Percentiles rank a stretch among this genome's conserved stretches.
phyloP scores from a whole-genome alignment of 2,329 filamentous ascomycete genomes.

The Thermomyces lanuginosus region DNA sequence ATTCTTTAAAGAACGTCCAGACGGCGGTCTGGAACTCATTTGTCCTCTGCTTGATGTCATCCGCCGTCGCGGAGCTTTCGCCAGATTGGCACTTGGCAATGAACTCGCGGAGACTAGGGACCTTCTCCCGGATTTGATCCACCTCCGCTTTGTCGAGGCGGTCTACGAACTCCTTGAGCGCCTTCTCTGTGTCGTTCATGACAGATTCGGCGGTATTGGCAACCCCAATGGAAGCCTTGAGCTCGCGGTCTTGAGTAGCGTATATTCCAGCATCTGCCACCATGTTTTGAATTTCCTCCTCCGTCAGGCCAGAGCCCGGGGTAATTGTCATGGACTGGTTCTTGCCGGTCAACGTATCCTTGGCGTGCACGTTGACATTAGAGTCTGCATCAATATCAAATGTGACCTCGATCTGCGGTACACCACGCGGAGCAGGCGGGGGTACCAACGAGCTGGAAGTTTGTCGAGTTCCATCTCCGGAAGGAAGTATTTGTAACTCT shows the following conservation, averaged over 20 bases:
- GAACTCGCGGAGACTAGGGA: conserved; percentile 66
- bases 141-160: conserved; percentile 94
- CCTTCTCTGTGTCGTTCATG: conserved; percentile 95
- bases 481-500: conserved; percentile 59
- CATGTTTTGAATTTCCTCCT: conserved; percentile 91
- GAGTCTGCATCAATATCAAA: conserved; percentile 98
- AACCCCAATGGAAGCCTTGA: conserved; percentile 85
- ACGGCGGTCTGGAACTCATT: conserved; percentile 93
- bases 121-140: conserved; percentile 88
- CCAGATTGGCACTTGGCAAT: conserved; percentile 89
- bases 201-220: conserved; percentile 96
- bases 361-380: conserved; percentile 93
- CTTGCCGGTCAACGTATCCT: conserved; percentile 99
- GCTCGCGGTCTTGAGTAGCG: conserved; percentile 86
- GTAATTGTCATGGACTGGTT: conserved; percentile 99
- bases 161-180: conserved; percentile 89
- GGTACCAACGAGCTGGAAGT: conserved; percentile 98
- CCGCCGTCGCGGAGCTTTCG: conserved; percentile 69
- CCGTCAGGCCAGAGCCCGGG: conserved; percentile 89
- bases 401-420: conserved; percentile 92
- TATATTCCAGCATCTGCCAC: conserved; percentile 96
- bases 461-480: conserved; percentile 42
- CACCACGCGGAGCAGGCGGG: conserved; percentile 89
- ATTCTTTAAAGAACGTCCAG: conserved; percentile 99
- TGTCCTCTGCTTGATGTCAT: conserved; percentile 96